These are phyloP conservation scores for Ganoderma leucocontextum DNA, from an alignment of 1,284 basidiomycete genomes.

Conservation along the genomic window DNA sequence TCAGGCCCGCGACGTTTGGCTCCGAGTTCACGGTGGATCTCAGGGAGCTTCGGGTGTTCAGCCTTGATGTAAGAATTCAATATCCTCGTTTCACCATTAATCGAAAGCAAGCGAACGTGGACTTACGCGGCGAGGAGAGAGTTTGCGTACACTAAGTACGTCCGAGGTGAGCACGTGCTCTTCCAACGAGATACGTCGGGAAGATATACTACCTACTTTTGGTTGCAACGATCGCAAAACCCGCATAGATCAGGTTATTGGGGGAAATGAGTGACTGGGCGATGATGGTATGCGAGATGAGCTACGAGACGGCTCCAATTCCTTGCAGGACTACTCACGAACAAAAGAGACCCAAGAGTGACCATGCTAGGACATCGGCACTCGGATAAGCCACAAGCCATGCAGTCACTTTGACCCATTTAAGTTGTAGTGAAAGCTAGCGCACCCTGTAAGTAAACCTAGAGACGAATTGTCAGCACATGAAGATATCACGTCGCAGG, in stretches of 20 bases:
- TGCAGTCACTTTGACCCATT: no score
- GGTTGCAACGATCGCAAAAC: constrained; percentile 19
- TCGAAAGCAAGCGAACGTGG: background rate
- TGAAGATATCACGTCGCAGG: no score
- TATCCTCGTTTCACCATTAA: background rate
- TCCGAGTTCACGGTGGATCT: background rate
- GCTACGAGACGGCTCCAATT: no score
- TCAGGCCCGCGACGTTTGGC: background rate
- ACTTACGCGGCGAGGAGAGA: constrained; percentile 23
- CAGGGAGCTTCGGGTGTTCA: constrained; percentile 21
- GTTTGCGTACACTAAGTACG: constrained; percentile 21
- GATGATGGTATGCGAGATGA: background rate
- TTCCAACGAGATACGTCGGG: no score
- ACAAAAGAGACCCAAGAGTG: no score
- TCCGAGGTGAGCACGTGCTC: background rate
- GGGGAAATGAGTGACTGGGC: constrained; percentile 19
- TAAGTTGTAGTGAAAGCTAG: no score
- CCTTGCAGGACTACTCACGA: no score
- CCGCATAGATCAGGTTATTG: constrained; percentile 19
- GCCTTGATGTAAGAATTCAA: background rate
- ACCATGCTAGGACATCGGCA: no score
- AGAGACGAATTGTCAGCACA: no score
- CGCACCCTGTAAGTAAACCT: no score
- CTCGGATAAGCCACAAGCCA: no score
- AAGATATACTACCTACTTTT: constrained; percentile 6